phyloP scores from a whole-genome alignment of 345 rosid genomes.

The Capsella bursapastoris region DNA sequence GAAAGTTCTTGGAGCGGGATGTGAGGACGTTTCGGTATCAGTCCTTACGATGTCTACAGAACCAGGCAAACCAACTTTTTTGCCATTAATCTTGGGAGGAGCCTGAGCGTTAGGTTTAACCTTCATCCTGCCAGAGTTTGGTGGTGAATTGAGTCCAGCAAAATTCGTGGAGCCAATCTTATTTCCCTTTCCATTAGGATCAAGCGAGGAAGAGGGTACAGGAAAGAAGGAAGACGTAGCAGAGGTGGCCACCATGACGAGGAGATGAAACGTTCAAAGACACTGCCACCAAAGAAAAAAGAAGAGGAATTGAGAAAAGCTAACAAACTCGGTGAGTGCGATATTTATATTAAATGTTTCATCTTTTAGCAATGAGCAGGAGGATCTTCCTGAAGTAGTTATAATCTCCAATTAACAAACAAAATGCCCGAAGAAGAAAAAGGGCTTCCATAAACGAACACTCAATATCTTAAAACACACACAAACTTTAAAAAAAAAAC shows the following conservation, averaged over 20 bases:
- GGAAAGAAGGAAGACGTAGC: conserved; percentile 79
- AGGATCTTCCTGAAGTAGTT: background rate
- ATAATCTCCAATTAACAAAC: background rate
- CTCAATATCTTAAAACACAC: background rate
- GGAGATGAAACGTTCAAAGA: conserved; percentile 27
- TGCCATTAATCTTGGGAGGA: conserved; percentile 84
- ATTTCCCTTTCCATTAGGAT: conserved; percentile 53
- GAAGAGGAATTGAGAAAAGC: background rate
- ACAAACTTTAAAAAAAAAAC: background rate
- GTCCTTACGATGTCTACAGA: conserved; percentile 56
- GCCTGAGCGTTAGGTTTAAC: conserved; percentile 93
- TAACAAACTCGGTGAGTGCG: background rate
- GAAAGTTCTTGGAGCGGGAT: conserved; percentile 84
- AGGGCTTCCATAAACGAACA: background rate
- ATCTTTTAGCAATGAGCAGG: background rate
- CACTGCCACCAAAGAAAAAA: conserved; percentile 16
- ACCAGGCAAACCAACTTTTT: conserved; percentile 55
- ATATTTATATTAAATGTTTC: background rate
- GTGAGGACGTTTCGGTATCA: conserved; percentile 48
- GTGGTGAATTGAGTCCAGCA: conserved; percentile 52
- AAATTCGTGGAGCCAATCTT: conserved; percentile 60
- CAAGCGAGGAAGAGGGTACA: conserved; percentile 58
- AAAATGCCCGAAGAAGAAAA: background rate
- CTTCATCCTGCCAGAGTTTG: conserved; percentile 62
- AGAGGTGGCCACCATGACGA: conserved; percentile 75